Evolutionary conservation across 2,329 filamentous ascomycete species (phyloP).

Genomic region (Colletotrichum tropicale): DNA sequence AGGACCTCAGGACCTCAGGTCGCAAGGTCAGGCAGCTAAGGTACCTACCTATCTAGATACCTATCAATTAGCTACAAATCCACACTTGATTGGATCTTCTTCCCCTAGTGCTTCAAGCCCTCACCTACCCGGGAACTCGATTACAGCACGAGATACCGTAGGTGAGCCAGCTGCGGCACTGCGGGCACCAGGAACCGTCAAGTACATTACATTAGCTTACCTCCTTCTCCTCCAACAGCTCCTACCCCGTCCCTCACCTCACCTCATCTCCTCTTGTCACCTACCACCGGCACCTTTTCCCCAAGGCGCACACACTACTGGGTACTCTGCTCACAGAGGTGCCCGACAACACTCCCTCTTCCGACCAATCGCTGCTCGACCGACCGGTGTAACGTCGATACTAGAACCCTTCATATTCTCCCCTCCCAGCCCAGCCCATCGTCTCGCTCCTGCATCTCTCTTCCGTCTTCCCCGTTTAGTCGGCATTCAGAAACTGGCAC

Average conservation of each 20-base stretch:
- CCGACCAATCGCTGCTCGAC: not conserved
- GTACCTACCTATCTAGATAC: not conserved
- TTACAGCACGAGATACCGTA: not conserved
- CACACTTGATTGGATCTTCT: not conserved
- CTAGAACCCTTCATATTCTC: not conserved
- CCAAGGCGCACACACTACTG: not conserved
- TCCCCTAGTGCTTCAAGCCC: not conserved
- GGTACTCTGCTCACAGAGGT: not conserved
- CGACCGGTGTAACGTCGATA: not conserved
- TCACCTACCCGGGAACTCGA: not conserved
- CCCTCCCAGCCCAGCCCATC: not conserved
- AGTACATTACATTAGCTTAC: not conserved
- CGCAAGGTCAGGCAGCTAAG: not conserved
- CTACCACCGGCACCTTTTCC: not conserved
- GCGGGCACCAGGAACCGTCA: not conserved
- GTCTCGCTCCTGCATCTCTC: not conserved
- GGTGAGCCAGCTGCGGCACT: not conserved
- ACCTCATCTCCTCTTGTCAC: not conserved
- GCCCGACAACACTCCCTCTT: not conserved
- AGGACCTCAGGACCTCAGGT: not conserved
- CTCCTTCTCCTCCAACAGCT: not conserved
- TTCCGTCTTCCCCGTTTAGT: not conserved
- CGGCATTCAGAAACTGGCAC: not conserved
- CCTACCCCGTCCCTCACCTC: not conserved
- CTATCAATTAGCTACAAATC: not conserved